phyloP scores from a whole-genome alignment of 1,139 yeast species.

The Saccharomycopsis hybrid region DNA sequence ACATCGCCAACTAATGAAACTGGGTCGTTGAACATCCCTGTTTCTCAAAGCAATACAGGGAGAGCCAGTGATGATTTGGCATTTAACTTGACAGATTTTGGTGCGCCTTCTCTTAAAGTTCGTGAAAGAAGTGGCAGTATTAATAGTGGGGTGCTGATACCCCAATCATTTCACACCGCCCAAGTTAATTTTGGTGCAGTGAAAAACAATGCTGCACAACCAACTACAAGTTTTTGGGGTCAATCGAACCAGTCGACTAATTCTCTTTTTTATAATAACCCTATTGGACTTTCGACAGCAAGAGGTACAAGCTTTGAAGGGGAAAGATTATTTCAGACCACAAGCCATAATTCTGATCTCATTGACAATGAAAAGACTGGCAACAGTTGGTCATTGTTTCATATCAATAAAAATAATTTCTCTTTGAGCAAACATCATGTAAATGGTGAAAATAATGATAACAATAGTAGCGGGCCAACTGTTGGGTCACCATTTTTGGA shows the following conservation, averaged over 20 bases:
- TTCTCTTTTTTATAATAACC: conserved; percentile 10
- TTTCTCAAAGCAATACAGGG: not conserved
- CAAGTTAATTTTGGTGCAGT: conserved; percentile 9
- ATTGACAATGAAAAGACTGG: not conserved
- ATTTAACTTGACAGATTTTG: conserved; percentile 1
- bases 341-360: not conserved
- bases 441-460: not conserved
- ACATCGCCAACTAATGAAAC: no score
- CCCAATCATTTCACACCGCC: conserved; percentile 20
- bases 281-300: not conserved
- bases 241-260: conserved; percentile 5
- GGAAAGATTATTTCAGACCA: not conserved
- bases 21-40: not conserved
- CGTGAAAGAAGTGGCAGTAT: conserved; percentile 19
- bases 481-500: not conserved
- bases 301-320: conserved; percentile 4
- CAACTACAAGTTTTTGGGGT: conserved; percentile 8
- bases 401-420: conserved; percentile 3
- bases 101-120: conserved; percentile 10
- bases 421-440: not conserved
- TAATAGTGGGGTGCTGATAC: conserved; percentile 14
- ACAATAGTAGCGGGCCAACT: not conserved
- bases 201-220: not conserved
- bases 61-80: not conserved
- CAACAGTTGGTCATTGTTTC: conserved; percentile 16